Conservation (phyloP, 306 rosid genomes). For the Begonia masoniana region DNA sequence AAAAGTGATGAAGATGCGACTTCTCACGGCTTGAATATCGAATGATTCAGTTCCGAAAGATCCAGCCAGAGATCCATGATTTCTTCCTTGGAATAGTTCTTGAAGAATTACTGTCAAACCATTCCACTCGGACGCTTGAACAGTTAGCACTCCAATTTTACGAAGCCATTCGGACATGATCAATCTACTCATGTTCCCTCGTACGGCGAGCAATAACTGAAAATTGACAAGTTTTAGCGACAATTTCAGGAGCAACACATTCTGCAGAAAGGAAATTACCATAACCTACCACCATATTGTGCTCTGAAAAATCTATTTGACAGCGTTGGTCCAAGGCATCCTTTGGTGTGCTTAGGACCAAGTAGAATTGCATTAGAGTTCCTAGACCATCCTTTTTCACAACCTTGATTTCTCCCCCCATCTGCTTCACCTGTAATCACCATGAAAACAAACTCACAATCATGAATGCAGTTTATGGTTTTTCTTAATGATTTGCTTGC, state of each 20-base stretch:
- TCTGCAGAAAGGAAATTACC: too few species aligned
- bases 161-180: conserved; percentile 68
- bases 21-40: conserved; percentile 48
- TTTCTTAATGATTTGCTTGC: too few species aligned
- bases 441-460: conserved; percentile 1
- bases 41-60: conserved; percentile 39
- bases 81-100: conserved; percentile 57
- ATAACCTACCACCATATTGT: conserved; percentile 56
- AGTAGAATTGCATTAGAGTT: conserved; percentile 67
- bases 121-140: conserved; percentile 95
- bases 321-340: conserved; percentile 56
- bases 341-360: conserved; percentile 59
- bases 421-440: conserved; percentile 65
- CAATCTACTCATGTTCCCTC: conserved; percentile 56
- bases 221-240: too few species aligned
- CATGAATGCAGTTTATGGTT: background rate
- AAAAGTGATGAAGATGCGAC: conserved; percentile 50
- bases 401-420: conserved; percentile 97
- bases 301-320: conserved; percentile 45
- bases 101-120: conserved; percentile 73
- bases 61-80: conserved; percentile 36
- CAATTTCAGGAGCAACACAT: too few species aligned
- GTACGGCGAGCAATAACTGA: conserved; percentile 80
- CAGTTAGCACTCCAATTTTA: conserved; percentile 49
- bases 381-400: conserved; percentile 75